phyloP scores from a whole-genome alignment of 306 rosid genomes.

The Quercus variabilis region DNA sequence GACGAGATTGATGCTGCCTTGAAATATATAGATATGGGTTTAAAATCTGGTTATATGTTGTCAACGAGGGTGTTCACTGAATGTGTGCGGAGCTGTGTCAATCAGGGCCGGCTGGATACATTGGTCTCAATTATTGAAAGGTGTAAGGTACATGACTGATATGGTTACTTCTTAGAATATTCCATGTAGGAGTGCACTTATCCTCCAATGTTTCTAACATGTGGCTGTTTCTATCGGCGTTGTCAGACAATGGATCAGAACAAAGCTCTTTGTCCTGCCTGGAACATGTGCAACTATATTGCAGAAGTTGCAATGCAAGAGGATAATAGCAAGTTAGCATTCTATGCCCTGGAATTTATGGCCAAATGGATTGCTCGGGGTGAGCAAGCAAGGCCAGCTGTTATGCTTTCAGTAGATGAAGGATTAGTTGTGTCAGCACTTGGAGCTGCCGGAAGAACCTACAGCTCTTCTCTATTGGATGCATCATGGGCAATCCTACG shows the following conservation, averaged over 20 bases:
- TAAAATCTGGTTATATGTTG: constrained; percentile 68
- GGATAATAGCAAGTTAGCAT: constrained; percentile 79
- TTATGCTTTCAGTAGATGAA: constrained; percentile 67
- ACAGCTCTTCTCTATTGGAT: constrained; percentile 56
- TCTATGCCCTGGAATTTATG: constrained; percentile 72
- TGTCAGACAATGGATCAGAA: constrained; percentile 78
- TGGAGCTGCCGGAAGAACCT: constrained; percentile 79
- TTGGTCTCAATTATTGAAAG: constrained; percentile 73
- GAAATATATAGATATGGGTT: constrained; percentile 62
- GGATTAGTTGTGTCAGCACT: constrained; percentile 74
- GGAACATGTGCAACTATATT: constrained; percentile 65
- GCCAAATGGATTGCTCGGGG: constrained; percentile 83
- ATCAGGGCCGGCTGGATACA: constrained; percentile 61
- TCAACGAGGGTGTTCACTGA: constrained; percentile 53
- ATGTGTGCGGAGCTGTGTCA: constrained; percentile 55
- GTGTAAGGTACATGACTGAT: constrained; percentile 63
- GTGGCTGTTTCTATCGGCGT: constrained; percentile 21
- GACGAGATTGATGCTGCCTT: constrained; percentile 61
- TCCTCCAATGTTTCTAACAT: constrained; percentile 19
- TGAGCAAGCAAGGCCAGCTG: constrained; percentile 66
- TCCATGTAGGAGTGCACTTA: constrained; percentile 3
- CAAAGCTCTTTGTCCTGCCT: constrained; percentile 91
- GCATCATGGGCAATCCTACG: constrained; percentile 82
- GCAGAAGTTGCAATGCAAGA: constrained; percentile 61
- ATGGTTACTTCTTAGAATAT: constrained; percentile 14